Evolutionary conservation across 441 rosid genomes (phyloP), one percentile per base, ranked within the genome.

Genomic region (Viola pubescens): DNA sequence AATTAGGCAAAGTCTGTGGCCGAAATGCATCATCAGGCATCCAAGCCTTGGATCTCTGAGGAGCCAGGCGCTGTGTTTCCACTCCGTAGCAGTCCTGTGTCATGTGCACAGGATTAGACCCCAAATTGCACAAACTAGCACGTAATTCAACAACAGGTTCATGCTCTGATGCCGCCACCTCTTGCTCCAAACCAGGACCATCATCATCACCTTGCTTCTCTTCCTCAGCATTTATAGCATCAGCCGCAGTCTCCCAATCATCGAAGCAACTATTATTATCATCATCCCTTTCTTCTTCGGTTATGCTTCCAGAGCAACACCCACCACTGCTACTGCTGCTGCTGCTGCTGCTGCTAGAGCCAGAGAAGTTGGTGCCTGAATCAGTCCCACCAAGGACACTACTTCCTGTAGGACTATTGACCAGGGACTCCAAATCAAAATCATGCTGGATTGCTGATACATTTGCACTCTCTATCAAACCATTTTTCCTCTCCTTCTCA

Each of bases 191-290:
- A 69, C 70, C 73, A 3, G 72, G 66, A 63, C 67, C 65, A 37
- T 64, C 64, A 38, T 72, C 68, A 63, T 64, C 68, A 37, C 71
- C 79, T 8, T 66, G 71, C 59, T 73, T 74, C n/a, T 73, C 82
- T 60, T 67, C 78, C 10, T 82, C 69, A 1, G 91, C 90, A 1
- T 91, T 94, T 68, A 92, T 71, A 67, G 98, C 97, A 76, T 92
- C 98, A n/a, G 98, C 97, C 67, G 89, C 60, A 51, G 95, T 86
- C 69, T 92, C 98, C 98, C 98, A 92, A 62, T 92, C 95, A 59
- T 92, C 98, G 80, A 87, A 78, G 67, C 91, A 83, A 34, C 70
- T 82, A 52, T 82, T 91, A 42, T 78, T 88, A 39, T 78, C 89
- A 41, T 60, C 90, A 41, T 71, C 87, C 38, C 76, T 86, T 11